Percentiles rank a stretch among this genome's conserved stretches.
These are phyloP conservation scores for Ceratobasidium sp. DNA, from an alignment of 1,284 basidiomycete species.

Conservation along the genomic window DNA sequence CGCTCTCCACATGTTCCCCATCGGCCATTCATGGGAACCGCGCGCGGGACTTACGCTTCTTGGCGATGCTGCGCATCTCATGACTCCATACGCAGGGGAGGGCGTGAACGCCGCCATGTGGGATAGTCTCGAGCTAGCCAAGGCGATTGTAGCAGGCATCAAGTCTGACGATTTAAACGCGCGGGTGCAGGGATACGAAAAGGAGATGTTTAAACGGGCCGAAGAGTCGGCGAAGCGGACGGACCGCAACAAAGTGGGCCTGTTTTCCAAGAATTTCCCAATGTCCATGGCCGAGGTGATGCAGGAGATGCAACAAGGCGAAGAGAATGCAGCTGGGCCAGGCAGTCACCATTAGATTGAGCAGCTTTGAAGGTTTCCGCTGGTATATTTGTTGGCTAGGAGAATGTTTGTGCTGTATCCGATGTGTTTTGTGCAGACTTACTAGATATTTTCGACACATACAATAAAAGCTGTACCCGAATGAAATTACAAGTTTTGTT, in stretches of 20 bases:
- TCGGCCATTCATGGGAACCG: constrained; percentile 50
- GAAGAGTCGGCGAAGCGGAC: constrained; percentile 15
- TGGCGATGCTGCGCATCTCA: constrained; percentile 63
- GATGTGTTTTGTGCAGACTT: neutral
- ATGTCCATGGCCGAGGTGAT: constrained; percentile 22
- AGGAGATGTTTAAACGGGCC: constrained; percentile 17
- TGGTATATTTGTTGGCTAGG: neutral
- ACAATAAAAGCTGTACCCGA: constrained; percentile 5
- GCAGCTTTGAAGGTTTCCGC: neutral
- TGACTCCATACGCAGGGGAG: constrained; percentile 61
- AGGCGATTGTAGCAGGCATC: constrained; percentile 15
- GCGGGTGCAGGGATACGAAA: constrained; percentile 27
- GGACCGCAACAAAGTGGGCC: neutral
- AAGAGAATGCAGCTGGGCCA: neutral
- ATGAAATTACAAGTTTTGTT: constrained; percentile 28
- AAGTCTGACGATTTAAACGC: constrained; percentile 11
- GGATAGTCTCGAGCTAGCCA: constrained; percentile 54
- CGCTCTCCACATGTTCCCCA: constrained; percentile 51
- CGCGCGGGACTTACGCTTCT: constrained; percentile 51
- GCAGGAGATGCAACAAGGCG: constrained; percentile 24
- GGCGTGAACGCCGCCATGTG: constrained; percentile 59
- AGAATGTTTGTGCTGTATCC: neutral
- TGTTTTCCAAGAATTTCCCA: constrained; percentile 36
- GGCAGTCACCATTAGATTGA: neutral
- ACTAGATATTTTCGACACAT: neutral